A percentile compares a stretch with the other conserved stretches of the same genome.
phyloP scores from a whole-genome alignment of 176 grass and related monocot genomes.

The Pontederia crassipes region DNA sequence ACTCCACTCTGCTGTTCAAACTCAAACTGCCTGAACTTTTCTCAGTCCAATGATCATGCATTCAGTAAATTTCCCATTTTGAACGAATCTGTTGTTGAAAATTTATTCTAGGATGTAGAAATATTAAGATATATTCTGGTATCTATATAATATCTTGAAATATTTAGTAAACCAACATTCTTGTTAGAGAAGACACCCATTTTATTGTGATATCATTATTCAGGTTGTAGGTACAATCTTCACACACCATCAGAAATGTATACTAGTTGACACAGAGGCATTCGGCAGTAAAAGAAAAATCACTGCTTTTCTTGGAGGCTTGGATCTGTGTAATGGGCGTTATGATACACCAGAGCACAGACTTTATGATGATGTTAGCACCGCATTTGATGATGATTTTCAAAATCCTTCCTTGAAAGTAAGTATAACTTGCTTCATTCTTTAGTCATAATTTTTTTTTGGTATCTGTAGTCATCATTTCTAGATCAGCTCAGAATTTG shows the following conservation, averaged over 20 bases:
- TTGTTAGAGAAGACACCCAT: too few species aligned
- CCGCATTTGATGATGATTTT: constrained; percentile 66
- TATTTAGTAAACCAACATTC: too few species aligned
- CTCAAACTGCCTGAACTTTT: too few species aligned
- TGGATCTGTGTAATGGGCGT: constrained; percentile 96
- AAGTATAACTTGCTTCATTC: constrained; percentile 21
- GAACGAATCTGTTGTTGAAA: too few species aligned
- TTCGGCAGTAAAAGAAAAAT: constrained; percentile 71
- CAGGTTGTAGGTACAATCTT: constrained; percentile 93
- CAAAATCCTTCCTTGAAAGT: constrained; percentile 91
- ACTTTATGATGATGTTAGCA: constrained; percentile 72
- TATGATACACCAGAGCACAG: constrained; percentile 96
- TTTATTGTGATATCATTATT: not conserved
- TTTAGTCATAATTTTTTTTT: constrained; percentile 17
- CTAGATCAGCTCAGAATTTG: not conserved
- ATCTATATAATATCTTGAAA: too few species aligned
- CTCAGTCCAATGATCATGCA: too few species aligned
- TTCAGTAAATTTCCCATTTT: too few species aligned
- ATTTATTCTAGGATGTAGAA: too few species aligned
- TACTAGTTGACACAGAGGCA: constrained; percentile 90
- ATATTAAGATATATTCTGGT: too few species aligned
- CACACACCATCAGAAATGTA: constrained; percentile 93
- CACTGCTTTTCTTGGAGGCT: constrained; percentile 80
- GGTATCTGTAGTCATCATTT: constrained; percentile 9
- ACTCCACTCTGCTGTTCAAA: too few species aligned